These are phyloP conservation scores for Coniochaeta sp. DNA, from an alignment of 2,329 filamentous ascomycete genomes.

Conservation along the genomic window DNA sequence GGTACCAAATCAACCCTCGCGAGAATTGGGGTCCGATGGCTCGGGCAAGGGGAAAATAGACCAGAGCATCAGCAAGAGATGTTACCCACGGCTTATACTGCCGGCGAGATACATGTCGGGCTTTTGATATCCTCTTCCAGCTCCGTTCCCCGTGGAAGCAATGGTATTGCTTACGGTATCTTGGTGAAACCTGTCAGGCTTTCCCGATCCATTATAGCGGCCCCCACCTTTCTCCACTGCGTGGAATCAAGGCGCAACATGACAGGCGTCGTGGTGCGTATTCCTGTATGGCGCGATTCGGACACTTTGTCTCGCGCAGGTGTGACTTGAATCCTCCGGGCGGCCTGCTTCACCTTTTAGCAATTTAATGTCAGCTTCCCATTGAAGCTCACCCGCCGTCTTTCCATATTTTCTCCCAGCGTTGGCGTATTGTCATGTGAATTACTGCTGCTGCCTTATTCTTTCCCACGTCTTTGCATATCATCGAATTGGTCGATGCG, in stretches of 20 bases:
- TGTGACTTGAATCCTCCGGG: background rate
- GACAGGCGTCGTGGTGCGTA: background rate
- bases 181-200: background rate
- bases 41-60: slow-evolving; percentile 36
- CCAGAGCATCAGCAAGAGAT: background rate
- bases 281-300: background rate
- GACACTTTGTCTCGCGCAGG: background rate
- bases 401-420: background rate
- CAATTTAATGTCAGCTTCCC: background rate
- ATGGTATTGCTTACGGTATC: background rate
- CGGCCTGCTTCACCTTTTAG: background rate
- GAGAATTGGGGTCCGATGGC: slow-evolving; percentile 91
- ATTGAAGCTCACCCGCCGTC: background rate
- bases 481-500: background rate
- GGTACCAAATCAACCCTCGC: slow-evolving; percentile 85
- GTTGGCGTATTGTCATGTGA: background rate
- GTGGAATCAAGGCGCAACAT: background rate
- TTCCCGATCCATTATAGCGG: background rate
- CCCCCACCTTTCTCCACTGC: background rate
- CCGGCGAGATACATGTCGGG: slow-evolving; percentile 36
- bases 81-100: background rate
- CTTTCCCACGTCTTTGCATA: background rate
- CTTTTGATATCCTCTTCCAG: background rate
- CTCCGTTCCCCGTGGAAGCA: background rate
- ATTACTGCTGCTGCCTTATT: background rate